phyloP scores from a whole-genome alignment of 208 protist genomes.

The Leishmania tarentolae region DNA sequence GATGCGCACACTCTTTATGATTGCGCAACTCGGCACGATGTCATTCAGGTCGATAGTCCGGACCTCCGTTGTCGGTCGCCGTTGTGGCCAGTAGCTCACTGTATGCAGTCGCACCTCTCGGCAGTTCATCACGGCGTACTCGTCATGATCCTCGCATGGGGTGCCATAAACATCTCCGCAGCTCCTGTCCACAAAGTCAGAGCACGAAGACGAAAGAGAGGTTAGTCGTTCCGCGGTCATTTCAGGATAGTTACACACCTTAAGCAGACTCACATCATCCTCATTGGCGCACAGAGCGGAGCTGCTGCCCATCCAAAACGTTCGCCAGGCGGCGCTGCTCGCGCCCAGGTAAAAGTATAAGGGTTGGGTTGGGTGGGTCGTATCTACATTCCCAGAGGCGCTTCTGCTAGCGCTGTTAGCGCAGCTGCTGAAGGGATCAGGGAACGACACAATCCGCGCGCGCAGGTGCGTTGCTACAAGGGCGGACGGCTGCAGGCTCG shows the following conservation, averaged over 20 bases:
- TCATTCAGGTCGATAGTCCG: constrained; percentile 12
- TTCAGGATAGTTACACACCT: neutral
- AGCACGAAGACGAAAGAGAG: constrained; percentile 17
- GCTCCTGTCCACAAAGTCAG: constrained; percentile 38
- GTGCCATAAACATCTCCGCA: constrained; percentile 35
- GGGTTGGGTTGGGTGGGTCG: constrained; percentile 1
- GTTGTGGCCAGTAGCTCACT: constrained; percentile 16
- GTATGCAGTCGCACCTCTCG: constrained; percentile 34
- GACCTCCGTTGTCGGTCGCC: constrained; percentile 8
- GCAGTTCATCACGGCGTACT: constrained; percentile 51
- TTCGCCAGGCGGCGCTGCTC: constrained; percentile 58
- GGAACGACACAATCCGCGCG: constrained; percentile 22
- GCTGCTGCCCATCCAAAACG: constrained; percentile 43
- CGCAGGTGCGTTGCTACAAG: constrained; percentile 32
- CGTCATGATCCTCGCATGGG: constrained; percentile 30
- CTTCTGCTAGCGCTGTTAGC: neutral
- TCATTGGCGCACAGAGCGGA: constrained; percentile 51
- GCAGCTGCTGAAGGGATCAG: neutral
- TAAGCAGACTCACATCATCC: constrained; percentile 38
- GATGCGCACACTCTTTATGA: constrained; percentile 37
- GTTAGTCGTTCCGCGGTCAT: constrained; percentile 23
- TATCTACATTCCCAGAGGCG: neutral
- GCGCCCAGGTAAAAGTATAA: constrained; percentile 35
- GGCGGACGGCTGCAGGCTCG: neutral
- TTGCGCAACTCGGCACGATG: constrained; percentile 28